Conservation (phyloP, 2,329 filamentous ascomycete genomes). For the Cercospora citrullina region DNA sequence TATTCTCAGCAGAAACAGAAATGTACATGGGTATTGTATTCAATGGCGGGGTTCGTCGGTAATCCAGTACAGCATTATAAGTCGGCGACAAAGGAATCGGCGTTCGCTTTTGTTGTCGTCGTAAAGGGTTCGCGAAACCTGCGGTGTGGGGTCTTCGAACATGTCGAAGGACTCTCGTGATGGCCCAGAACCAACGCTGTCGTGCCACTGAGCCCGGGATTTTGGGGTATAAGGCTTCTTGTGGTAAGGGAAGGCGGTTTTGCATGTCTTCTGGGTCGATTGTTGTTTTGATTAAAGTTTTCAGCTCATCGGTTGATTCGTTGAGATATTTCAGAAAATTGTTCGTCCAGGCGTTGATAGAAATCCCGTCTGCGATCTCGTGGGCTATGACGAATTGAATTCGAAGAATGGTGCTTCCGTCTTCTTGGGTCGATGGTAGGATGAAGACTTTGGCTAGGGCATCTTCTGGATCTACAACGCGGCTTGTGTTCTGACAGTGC, state of each 20-base stretch:
- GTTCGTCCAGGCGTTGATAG: constrained; percentile 42
- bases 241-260: constrained; percentile 44
- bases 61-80: constrained; percentile 44
- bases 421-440: constrained; percentile 35
- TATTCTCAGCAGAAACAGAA: constrained; percentile 37
- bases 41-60: constrained; percentile 41
- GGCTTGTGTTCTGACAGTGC: constrained; percentile 45
- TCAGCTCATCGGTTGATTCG: constrained; percentile 28
- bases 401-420: constrained; percentile 37
- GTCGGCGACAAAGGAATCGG: constrained; percentile 34
- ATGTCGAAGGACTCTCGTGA: constrained; percentile 48
- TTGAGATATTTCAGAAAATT: constrained; percentile 46
- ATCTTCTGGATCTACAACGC: constrained; percentile 42
- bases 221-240: constrained; percentile 50
- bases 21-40: constrained; percentile 40
- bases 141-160: constrained; percentile 42
- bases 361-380: constrained; percentile 47
- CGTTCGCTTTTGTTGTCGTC: constrained; percentile 22
- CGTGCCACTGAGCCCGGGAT: constrained; percentile 42
- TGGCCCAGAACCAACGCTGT: constrained; percentile 51
- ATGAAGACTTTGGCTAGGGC: constrained; percentile 45
- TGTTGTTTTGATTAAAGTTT: constrained; percentile 25
- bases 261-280: constrained; percentile 30
- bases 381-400: constrained; percentile 47
- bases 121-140: constrained; percentile 47